Evolutionary conservation across 2,329 filamentous ascomycete genomes (phyloP).

Genomic region (Fonsecaea multimorphosa): DNA sequence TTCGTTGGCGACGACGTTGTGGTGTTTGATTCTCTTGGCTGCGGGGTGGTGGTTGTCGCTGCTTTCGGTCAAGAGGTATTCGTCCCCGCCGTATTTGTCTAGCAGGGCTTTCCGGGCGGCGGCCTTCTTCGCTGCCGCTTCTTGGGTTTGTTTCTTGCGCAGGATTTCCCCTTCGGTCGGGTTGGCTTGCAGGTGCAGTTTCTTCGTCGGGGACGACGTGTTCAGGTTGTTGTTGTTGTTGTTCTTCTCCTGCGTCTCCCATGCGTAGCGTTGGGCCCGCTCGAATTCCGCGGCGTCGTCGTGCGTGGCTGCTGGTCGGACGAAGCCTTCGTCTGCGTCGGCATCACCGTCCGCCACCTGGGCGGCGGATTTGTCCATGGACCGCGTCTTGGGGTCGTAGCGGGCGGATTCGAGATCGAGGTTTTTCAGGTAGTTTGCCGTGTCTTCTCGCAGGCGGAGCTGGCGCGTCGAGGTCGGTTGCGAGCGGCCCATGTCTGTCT

Average conservation of each 20-base stretch:
- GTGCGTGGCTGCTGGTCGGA: constrained; percentile 63
- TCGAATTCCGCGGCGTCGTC: constrained; percentile 95
- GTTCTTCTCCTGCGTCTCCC: constrained; percentile 77
- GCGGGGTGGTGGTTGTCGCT: constrained; percentile 53
- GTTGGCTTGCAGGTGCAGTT: constrained; percentile 91
- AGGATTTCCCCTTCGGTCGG: constrained; percentile 88
- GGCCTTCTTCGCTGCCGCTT: constrained; percentile 70
- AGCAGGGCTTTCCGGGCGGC: constrained; percentile 72
- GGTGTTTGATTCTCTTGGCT: constrained; percentile 67
- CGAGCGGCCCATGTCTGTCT: constrained; percentile 88
- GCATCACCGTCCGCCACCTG: constrained; percentile 70
- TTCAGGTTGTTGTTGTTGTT: too few relatives aligned
- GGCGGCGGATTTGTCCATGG: constrained; percentile 74
- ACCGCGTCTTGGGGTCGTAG: constrained; percentile 94
- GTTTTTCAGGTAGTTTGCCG: constrained; percentile 93
- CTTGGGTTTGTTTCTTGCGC: constrained; percentile 78
- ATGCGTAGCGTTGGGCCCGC: constrained; percentile 84
- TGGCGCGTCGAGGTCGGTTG: constrained; percentile 91
- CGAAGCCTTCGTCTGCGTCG: constrained; percentile 84
- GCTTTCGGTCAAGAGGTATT: constrained; percentile 52
- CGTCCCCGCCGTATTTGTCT: constrained; percentile 80
- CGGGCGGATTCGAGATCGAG: constrained; percentile 95
- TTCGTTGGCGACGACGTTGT: constrained; percentile 58
- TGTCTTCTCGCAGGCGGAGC: constrained; percentile 91
- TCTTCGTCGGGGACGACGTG: constrained; percentile 63